These are phyloP conservation scores for Anthracocystis setariae DNA, from an alignment of 1,284 basidiomycete genomes.

Conservation along the genomic window DNA sequence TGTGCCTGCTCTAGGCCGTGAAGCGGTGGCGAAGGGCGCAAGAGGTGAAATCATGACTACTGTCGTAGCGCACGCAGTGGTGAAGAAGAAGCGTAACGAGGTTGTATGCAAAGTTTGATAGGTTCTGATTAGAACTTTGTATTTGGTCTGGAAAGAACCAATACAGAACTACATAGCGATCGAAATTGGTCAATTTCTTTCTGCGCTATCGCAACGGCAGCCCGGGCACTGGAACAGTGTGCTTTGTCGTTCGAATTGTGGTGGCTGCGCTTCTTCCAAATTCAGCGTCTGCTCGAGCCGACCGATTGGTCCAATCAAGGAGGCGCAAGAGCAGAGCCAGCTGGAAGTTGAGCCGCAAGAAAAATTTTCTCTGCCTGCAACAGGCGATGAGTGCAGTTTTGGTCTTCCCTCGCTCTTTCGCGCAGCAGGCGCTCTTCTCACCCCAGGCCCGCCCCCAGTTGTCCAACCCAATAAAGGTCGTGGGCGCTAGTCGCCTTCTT, in stretches of 20 bases:
- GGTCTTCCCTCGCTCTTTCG: not conserved
- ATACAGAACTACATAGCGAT: too few species aligned
- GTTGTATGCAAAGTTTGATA: too few species aligned
- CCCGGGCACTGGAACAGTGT: too few species aligned
- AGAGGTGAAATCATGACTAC: too few species aligned
- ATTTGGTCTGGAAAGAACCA: too few species aligned
- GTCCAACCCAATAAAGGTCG: constrained; percentile 35
- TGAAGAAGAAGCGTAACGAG: too few species aligned
- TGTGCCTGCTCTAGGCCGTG: too few species aligned
- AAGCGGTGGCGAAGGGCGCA: too few species aligned
- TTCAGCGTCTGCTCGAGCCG: constrained; percentile 7
- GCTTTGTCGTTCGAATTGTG: not conserved
- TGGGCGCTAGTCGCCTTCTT: constrained; percentile 24
- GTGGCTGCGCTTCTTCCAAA: constrained; percentile 27
- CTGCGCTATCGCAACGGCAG: too few species aligned
- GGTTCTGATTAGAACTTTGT: too few species aligned
- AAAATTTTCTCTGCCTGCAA: constrained; percentile 45
- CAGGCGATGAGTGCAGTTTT: constrained; percentile 12
- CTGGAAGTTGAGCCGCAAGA: constrained; percentile 37
- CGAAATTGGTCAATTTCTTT: too few species aligned
- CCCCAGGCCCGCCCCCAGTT: constrained; percentile 12
- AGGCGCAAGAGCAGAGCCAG: constrained; percentile 29
- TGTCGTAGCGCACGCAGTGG: too few species aligned
- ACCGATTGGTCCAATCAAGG: constrained; percentile 14
- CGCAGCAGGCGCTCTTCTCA: not conserved